Percentiles rank a stretch among this genome's conserved stretches.
Conservation (phyloP, 257 asterid species). For the Fraxinus quadrangulata region DNA sequence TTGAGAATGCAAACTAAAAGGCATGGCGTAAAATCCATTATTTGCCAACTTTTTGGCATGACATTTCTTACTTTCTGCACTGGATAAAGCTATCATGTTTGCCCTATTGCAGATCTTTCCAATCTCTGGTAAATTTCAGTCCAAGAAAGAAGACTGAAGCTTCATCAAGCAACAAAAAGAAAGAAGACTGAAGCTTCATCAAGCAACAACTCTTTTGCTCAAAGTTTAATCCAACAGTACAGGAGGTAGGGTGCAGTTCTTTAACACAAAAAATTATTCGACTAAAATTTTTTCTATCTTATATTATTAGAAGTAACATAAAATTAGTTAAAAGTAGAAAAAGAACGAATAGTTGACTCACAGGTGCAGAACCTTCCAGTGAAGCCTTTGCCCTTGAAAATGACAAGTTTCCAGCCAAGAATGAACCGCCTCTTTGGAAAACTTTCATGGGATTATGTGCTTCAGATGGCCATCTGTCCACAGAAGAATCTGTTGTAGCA, state of each 20-base stretch:
- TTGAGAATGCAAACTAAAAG: not conserved
- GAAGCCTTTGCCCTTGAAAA: conserved; percentile 94
- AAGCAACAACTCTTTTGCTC: conserved; percentile 2
- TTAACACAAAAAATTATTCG: not conserved
- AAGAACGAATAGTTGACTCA: conserved; percentile 46
- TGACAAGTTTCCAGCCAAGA: conserved; percentile 95
- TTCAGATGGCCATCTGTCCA: conserved; percentile 95
- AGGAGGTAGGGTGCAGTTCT: not conserved
- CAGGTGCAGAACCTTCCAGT: conserved; percentile 94
- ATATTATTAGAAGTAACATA: not conserved
- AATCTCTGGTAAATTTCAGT: conserved; percentile 11
- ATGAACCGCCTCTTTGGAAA: conserved; percentile 91
- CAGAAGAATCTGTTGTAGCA: conserved; percentile 92
- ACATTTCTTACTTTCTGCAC: not conserved
- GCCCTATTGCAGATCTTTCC: not conserved
- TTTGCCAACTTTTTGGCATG: conserved; percentile 3
- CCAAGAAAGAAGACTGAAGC: conserved; percentile 1
- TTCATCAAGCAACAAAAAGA: not conserved
- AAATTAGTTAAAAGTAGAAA: conserved; percentile 12
- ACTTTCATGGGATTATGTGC: conserved; percentile 72
- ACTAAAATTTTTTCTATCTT: conserved; percentile 1
- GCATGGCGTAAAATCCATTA: not conserved
- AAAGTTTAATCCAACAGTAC: not conserved
- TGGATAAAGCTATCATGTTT: conserved; percentile 1
- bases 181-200: not conserved